A percentile compares a stretch with the other conserved stretches of the same genome.
Evolutionary conservation across 768 basidiomycete genomes (phyloP).

Genomic region (Grammothele lineata): DNA sequence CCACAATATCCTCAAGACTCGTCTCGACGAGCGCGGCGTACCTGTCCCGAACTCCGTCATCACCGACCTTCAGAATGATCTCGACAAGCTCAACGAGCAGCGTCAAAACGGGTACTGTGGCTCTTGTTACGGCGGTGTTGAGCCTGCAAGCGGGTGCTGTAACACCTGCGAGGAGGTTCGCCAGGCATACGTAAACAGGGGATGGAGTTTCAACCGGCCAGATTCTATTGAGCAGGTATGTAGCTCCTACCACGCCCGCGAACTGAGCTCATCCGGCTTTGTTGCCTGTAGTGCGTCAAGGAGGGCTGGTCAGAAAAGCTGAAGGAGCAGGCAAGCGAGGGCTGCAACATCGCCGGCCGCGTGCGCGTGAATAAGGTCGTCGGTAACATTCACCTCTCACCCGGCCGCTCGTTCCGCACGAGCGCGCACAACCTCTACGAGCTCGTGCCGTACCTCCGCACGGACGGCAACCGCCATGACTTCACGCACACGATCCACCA

Average conservation of each 20-base stretch:
- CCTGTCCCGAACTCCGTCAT: conserved; percentile 51
- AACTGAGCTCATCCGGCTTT: background rate
- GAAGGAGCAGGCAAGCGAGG: conserved; percentile 87
- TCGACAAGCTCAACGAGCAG: conserved; percentile 71
- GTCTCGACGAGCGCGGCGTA: conserved; percentile 58
- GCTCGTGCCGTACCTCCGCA: conserved; percentile 90
- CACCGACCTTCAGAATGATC: conserved; percentile 77
- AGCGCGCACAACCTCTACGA: conserved; percentile 77
- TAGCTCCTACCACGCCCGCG: background rate
- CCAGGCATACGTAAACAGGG: conserved; percentile 81
- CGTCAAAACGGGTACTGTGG: conserved; percentile 76
- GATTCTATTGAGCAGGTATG: conserved; percentile 89
- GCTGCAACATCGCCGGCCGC: conserved; percentile 89
- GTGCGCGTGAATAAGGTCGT: conserved; percentile 96
- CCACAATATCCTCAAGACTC: conserved; percentile 83
- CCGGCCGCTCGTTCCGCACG: conserved; percentile 92
- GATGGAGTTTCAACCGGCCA: conserved; percentile 94
- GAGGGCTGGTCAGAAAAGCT: conserved; percentile 97
- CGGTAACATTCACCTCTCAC: conserved; percentile 92
- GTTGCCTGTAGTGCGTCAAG: conserved; percentile 64
- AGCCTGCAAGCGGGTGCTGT: conserved; percentile 81
- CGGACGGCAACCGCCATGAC: conserved; percentile 85
- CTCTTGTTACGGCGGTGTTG: conserved; percentile 89
- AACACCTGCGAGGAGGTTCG: conserved; percentile 96
- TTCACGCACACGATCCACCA: conserved; percentile 87